Conservation (phyloP, 2,329 filamentous ascomycete genomes). For the Chrysoporthe puriensis region DNA sequence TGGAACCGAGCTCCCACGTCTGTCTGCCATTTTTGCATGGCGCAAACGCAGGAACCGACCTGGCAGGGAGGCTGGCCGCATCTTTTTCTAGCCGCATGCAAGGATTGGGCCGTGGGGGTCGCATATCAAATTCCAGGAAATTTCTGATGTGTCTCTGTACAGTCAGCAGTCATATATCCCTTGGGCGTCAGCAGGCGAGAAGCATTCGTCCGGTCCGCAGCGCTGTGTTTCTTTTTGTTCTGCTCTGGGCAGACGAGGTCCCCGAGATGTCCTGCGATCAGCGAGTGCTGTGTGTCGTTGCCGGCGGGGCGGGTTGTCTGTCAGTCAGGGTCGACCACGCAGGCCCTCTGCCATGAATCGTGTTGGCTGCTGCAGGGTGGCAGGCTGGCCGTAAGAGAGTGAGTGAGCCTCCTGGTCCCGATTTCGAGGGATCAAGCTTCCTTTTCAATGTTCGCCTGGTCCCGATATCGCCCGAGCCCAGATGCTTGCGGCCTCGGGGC, state of each 20-base stretch:
- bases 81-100: slow-evolving; percentile 27
- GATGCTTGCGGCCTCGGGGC: slow-evolving; percentile 27
- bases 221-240: background rate
- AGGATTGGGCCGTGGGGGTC: slow-evolving; percentile 27
- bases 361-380: slow-evolving; percentile 18
- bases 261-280: background rate
- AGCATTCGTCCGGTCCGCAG: background rate
- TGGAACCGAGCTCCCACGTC: slow-evolving; percentile 13
- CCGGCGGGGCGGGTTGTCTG: background rate
- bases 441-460: slow-evolving; percentile 19
- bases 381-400: background rate
- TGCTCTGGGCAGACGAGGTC: slow-evolving; percentile 4
- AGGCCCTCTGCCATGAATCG: slow-evolving; percentile 20
- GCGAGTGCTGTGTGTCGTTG: slow-evolving; percentile 9
- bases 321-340: background rate
- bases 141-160: background rate
- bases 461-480: slow-evolving; percentile 30
- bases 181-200: background rate
- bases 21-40: slow-evolving; percentile 13
- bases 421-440: slow-evolving; percentile 13
- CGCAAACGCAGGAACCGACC: slow-evolving; percentile 18
- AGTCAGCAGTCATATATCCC: background rate
- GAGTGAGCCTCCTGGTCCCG: background rate
- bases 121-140: slow-evolving; percentile 18
- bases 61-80: slow-evolving; percentile 19